Evolutionary conservation across 129 eudicot species (phyloP), one percentile per base, ranked within the genome.

Genomic region (Flaveria sonorensis): DNA sequence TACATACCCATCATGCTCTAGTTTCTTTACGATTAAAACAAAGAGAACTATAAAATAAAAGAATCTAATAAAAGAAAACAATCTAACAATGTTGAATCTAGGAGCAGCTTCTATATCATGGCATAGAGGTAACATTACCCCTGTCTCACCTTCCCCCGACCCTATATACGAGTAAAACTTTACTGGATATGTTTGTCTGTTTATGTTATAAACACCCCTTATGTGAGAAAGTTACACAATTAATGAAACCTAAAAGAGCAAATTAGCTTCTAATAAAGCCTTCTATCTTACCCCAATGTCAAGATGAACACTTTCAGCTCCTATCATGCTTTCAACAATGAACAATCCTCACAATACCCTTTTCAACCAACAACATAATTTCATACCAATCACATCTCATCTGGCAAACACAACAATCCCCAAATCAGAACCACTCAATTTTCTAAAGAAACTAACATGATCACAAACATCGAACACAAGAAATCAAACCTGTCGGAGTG

Each of bases 401-500:
- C 48, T 8, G 14, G 13, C 11, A 51, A 51, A 13, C 14, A 14
- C 14, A 51, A 3, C 19, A 2, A 51, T 55, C 26, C 61, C 61
- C 61, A 53, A 55, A 56, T 56, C 10, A 56, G 26, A 56, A 21
- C 62, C 62, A 56, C 8, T 32, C 39, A 6, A 32, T 32, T 32
- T 32, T 32, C 39, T 3, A 32, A 0, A 0, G n/a, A 28, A 32
- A 32, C 39, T 32, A 32, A 32, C 39, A 32, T 3, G 39, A 32
- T 32, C 39, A 32, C 39, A 0, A 32, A 32, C 7, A 13, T 2
- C 14, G 43, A 30, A 73, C 57, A 7, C 5, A 6, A 55, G 32
- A 50, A 56, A 66, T 4, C 21, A 15, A 47, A 95, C 99, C 96
- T 92, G 71, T 82, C 65, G 28, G 99, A 89, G 80, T 95, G 99